Base-by-base conservation (phyloP, 1,284 basidiomycete genomes). In the Sanghuangporus weigelae region DNA sequence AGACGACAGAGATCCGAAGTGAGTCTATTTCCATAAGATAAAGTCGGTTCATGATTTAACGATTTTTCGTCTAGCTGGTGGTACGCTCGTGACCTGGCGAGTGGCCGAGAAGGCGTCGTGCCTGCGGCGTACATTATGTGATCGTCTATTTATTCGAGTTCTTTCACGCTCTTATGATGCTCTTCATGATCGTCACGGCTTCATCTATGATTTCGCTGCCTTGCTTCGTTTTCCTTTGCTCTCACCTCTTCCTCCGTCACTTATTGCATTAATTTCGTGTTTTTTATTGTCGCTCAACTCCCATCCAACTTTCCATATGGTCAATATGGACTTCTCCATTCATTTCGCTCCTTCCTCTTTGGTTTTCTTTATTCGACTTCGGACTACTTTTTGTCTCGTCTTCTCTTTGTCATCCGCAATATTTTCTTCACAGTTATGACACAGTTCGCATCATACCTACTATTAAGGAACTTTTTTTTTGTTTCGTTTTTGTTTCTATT, bases 91-190 rank as follows among this genome's bases (percentile, higher is more conserved):
- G 91, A 95, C 72, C 78, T 85, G 23, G 83, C 82, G 60, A 87
- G 87, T 58, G 90, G 92, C 16, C 82, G 80, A 59, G 92, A 95
- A 76, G 93, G 93, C 36, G 90, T 95, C 26, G 90, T 96, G 59
- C 93, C 93, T 6, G 90, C 92, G 57, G 87, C 93, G 65, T 96
- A 95, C 80, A 79, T 92, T 67, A 56, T 65, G 57, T 65, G 59
- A 70, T 59, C 35, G 62, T 64, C 69, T 65, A 51, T 56, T 14
- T 61, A 35, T 39, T 26, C 57, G 51, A 63, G 51, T 67, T 59
- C 26, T 44, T 35, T 36, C 60, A 63, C 67, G 69, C 19, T 44
- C 35, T 31, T 11, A 12, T 42, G 44, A 26, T 55, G 23, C 40
- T 38, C 19, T 39, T 66, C 69, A 70, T 69, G 71, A 66, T 57